phyloP scores from a whole-genome alignment of 495 filamentous ascomycete species.

The Talaromyces liani region DNA sequence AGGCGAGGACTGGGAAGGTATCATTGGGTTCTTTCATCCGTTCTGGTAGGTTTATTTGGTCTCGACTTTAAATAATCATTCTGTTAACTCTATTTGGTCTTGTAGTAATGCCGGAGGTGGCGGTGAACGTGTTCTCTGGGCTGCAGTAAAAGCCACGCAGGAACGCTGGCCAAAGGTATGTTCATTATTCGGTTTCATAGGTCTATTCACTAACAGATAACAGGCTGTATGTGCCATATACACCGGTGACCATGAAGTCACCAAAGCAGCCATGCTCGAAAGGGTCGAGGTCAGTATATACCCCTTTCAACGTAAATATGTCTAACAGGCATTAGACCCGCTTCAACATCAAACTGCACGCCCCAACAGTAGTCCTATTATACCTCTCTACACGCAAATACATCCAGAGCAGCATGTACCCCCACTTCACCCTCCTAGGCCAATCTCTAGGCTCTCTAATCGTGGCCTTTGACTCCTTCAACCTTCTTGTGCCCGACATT shows the following conservation, averaged over 20 bases:
- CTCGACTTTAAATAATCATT: no score
- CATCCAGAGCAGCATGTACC: slow-evolving; percentile 76
- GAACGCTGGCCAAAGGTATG: slow-evolving; percentile 65
- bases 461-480: slow-evolving; percentile 90
- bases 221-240: slow-evolving; percentile 79
- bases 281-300: slow-evolving; percentile 55
- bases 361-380: slow-evolving; percentile 76
- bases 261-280: slow-evolving; percentile 68
- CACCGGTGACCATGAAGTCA: slow-evolving; percentile 85
- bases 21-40: slow-evolving; percentile 95
- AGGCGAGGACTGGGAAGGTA: slow-evolving; percentile 62
- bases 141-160: slow-evolving; percentile 87
- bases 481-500: slow-evolving; percentile 81
- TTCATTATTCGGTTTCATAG: neutral
- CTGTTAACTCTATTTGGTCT: neutral
- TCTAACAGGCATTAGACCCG: slow-evolving; percentile 47
- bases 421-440: slow-evolving; percentile 88
- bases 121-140: slow-evolving; percentile 95
- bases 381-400: slow-evolving; percentile 83
- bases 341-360: slow-evolving; percentile 87
- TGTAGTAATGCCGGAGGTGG: slow-evolving; percentile 88
- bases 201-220: neutral
- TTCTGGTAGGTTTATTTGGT: slow-evolving; percentile 58
- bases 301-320: neutral
- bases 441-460: slow-evolving; percentile 83